A percentile compares a stretch with the other conserved stretches of the same genome.
These are phyloP conservation scores for Spathaspora arborariae DNA, from an alignment of 805 yeast genomes.

Conservation along the genomic window DNA sequence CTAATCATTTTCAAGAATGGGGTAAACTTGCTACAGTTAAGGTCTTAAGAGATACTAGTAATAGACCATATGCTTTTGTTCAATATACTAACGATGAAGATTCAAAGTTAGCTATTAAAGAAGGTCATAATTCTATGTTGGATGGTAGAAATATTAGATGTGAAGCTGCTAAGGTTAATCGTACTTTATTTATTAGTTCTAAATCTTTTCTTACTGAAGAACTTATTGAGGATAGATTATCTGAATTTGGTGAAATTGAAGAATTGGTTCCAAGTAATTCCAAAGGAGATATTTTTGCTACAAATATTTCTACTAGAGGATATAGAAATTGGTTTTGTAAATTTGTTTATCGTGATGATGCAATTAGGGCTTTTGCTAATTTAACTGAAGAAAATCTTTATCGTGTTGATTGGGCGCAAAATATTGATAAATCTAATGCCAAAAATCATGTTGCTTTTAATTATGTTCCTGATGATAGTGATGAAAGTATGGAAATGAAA, in stretches of 20 bases:
- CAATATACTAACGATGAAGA: slow-evolving; percentile 73
- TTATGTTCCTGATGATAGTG: slow-evolving; percentile 1
- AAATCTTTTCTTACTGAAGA: slow-evolving; percentile 18
- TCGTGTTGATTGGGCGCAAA: slow-evolving; percentile 81
- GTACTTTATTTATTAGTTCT: slow-evolving; percentile 66
- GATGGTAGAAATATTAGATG: slow-evolving; percentile 79
- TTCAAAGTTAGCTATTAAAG: slow-evolving; percentile 60
- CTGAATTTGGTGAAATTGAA: slow-evolving; percentile 73
- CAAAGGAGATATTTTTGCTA: slow-evolving; percentile 21
- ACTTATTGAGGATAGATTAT: slow-evolving; percentile 37
- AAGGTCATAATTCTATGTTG: slow-evolving; percentile 65
- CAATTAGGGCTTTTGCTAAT: slow-evolving; percentile 77
- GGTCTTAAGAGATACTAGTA: slow-evolving; percentile 75
- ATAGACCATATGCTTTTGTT: slow-evolving; percentile 89
- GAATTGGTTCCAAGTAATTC: slow-evolving; percentile 45
- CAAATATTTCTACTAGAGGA: slow-evolving; percentile 12
- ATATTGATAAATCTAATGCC: slow-evolving; percentile 46
- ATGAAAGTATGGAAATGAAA: slow-evolving; percentile 2
- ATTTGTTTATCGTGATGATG: slow-evolving; percentile 81
- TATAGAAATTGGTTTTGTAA: slow-evolving; percentile 67
- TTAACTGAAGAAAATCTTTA: slow-evolving; percentile 52
- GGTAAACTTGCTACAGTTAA: slow-evolving; percentile 72
- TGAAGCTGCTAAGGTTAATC: slow-evolving; percentile 87
- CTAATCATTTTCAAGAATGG: slow-evolving; percentile 64
- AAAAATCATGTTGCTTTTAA: not conserved